A percentile compares a stretch with the other conserved stretches of the same genome.
These are phyloP conservation scores for Bombardia bombarda DNA, from an alignment of 495 filamentous ascomycete genomes.

Conservation along the genomic window DNA sequence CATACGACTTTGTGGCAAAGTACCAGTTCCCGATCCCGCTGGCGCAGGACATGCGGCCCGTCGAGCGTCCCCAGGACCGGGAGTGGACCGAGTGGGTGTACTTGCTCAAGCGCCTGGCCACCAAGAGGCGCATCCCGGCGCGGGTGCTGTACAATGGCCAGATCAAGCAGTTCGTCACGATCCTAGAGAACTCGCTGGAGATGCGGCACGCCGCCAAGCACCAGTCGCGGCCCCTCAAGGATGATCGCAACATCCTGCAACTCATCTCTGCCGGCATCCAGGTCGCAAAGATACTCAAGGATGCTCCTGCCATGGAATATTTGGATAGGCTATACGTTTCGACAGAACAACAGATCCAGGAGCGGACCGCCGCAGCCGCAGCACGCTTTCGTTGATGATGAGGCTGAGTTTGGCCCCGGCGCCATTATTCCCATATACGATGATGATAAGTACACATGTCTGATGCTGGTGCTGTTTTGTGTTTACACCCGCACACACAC, in stretches of 20 bases:
- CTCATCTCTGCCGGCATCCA: conserved; percentile 79
- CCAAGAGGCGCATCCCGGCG: conserved; percentile 75
- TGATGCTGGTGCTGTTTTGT: too few species aligned
- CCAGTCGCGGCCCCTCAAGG: conserved; percentile 75
- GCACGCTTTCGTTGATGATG: conserved; percentile 32
- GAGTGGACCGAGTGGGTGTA: conserved; percentile 94
- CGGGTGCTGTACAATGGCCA: conserved; percentile 79
- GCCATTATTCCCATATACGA: too few species aligned
- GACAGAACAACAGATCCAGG: conserved; percentile 69
- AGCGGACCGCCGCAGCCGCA: conserved; percentile 43
- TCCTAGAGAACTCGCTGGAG: conserved; percentile 75
- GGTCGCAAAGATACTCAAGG: conserved; percentile 78
- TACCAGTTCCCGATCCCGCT: conserved; percentile 84
- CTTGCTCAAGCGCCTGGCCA: conserved; percentile 76
- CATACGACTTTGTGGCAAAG: conserved; percentile 82
- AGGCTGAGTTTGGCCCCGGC: neutral
- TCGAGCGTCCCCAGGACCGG: conserved; percentile 69
- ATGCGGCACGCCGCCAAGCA: conserved; percentile 76
- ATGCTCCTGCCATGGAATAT: conserved; percentile 72
- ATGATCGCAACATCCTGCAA: conserved; percentile 83
- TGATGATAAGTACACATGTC: too few species aligned
- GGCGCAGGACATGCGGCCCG: conserved; percentile 69
- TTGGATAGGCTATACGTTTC: conserved; percentile 60
- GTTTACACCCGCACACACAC: too few species aligned
- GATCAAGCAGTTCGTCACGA: conserved; percentile 80